Conservation (phyloP, 441 rosid genomes). For the Dalechampia spathulata region DNA sequence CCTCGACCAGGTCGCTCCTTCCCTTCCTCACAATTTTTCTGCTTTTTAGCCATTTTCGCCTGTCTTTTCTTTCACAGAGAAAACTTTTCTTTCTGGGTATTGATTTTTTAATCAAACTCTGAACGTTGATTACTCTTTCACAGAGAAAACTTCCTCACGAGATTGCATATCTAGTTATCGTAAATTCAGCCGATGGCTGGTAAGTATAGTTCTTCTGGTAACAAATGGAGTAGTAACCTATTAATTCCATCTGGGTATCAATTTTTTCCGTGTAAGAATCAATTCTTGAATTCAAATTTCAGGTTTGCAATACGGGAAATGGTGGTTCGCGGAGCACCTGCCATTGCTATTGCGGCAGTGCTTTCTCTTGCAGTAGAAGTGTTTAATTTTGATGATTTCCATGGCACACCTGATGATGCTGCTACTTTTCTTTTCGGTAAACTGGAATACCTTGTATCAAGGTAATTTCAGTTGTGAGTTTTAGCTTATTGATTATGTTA, state of each 20-base stretch:
- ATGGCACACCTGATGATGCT: slow-evolving; percentile 52
- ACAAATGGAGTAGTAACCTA: too few species aligned
- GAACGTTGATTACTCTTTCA: slow-evolving; percentile 9
- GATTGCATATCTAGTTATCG: slow-evolving; percentile 52
- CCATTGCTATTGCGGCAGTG: slow-evolving; percentile 90
- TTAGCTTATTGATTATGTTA: not conserved
- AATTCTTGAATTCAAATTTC: not conserved
- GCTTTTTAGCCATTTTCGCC: not conserved
- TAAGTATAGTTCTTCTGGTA: slow-evolving; percentile 17
- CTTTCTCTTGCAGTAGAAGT: slow-evolving; percentile 90
- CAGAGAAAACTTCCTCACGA: slow-evolving; percentile 92
- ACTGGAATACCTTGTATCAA: slow-evolving; percentile 82
- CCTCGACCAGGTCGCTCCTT: slow-evolving; percentile 96
- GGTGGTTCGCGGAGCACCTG: slow-evolving; percentile 99
- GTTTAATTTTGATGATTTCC: slow-evolving; percentile 38
- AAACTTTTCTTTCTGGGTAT: not conserved
- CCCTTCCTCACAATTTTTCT: too few species aligned
- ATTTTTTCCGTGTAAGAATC: not conserved
- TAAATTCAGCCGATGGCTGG: slow-evolving; percentile 71
- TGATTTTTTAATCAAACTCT: not conserved
- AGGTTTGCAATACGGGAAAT: slow-evolving; percentile 83
- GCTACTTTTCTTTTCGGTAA: slow-evolving; percentile 42
- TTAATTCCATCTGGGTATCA: not conserved
- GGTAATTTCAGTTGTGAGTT: slow-evolving; percentile 27
- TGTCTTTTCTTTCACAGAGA: too few species aligned